Base-by-base conservation (phyloP, 31 red algal species). In the Asparagopsis taxiformis region DNA sequence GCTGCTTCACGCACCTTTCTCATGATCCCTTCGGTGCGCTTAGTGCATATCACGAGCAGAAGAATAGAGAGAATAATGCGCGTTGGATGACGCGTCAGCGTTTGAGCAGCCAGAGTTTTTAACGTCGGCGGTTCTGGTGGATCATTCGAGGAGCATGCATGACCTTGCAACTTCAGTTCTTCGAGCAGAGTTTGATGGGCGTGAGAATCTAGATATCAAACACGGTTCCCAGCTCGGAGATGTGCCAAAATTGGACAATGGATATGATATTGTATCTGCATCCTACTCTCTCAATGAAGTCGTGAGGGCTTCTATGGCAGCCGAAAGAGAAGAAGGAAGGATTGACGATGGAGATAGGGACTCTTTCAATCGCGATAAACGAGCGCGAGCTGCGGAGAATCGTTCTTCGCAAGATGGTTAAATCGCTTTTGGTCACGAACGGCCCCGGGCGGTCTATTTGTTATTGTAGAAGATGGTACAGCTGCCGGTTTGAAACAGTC, bases 391-490 rank as follows among this genome's bases (percentile, higher is more conserved):
- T 17, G 81, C 81, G 1, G 81, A 86, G 31, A 65, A 65, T n/a
- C 4, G 51, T n/a, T 16, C 59, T 86, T 37, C 43, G 62, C 19
- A 75, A 63, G 52, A 69, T 23, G 21, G 51, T 86, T 34, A 63
- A 56, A 48, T 44, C 55, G 16, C 52, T n/a, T 86, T 30, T 86
- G 81, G 81, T 33, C 28, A 36, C 36, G 81, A 6, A 59, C 54
- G 34, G 51, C 11, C 13, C 23, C 33, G 6, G 81, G 81, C 2
- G 81, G 81, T 35, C 26, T 86, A 10, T 51, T 75, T 5, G 30
- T 86, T 24, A 33, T 86, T 39, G 50, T 86, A 34, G 81, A 86
- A 58, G 70, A 86, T 68, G 81, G 81, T 17, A 86, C 81, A 21
- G 70, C 71, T 7, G 81, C 81, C 28, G 81, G 32, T 86, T 86